Evolutionary conservation across 305 asterid genomes (phyloP).

Genomic region (Fraxinus ornus): DNA sequence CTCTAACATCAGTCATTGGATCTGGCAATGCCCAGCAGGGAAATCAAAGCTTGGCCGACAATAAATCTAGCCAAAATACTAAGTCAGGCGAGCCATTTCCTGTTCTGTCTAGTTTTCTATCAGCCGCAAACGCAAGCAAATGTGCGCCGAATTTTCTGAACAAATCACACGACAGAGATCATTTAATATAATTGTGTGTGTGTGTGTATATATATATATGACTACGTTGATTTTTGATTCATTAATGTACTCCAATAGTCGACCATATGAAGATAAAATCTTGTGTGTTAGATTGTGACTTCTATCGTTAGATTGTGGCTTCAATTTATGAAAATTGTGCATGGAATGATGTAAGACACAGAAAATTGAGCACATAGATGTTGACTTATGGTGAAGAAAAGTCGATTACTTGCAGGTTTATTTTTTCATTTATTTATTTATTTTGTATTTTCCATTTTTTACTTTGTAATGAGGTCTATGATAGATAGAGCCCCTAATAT

Average conservation of each 20-base stretch:
- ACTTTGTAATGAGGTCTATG: neutral
- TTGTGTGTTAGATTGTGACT: neutral
- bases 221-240: too few species aligned
- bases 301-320: too few species aligned
- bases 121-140: conserved; percentile 45
- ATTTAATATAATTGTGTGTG: too few species aligned
- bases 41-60: conserved; percentile 22
- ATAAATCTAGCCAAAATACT: conserved; percentile 27
- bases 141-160: conserved; percentile 43
- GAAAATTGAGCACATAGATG: conserved; percentile 40
- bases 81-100: conserved; percentile 50
- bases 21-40: conserved; percentile 23
- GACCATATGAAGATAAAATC: neutral
- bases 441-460: neutral
- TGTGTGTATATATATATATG: too few species aligned
- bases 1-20: conserved; percentile 67
- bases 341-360: neutral
- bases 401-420: conserved; percentile 23
- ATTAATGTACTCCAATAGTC: neutral
- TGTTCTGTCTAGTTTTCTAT: conserved; percentile 61
- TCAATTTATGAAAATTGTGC: neutral
- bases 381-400: conserved; percentile 14
- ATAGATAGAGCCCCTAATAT: too few species aligned
- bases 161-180: conserved; percentile 17
- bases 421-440: neutral